Base-by-base conservation (phyloP, 2,329 filamentous ascomycete genomes). In the Aspergillus hortae region DNA sequence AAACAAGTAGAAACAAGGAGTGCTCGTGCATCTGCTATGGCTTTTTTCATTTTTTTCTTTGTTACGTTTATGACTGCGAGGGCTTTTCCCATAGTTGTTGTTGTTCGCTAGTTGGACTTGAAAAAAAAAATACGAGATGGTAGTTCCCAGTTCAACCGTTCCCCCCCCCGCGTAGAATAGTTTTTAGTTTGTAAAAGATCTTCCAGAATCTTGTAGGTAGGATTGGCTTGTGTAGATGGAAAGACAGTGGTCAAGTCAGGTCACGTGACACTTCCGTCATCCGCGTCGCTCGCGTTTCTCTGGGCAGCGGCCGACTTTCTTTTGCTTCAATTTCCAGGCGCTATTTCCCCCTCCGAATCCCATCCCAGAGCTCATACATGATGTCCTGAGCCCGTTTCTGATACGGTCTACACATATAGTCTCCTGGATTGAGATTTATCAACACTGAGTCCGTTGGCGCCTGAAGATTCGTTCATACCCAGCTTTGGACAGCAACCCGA, bases 1-100 rank as follows among this genome's bases (percentile, higher is more conserved):
- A 61, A 48, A 57, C 54, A 42, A 65, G 63, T 67, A 67, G 64
- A 67, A 60, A 60, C 61, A 54, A 56, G 61, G 58, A 57, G 54
- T 59, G 56, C 54, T 57, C 52, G 57, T 55, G 61, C 61, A 64
- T 64, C 56, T 61, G 59, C 56, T 59, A 59, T 61, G 60, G 56
- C 62, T 62, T 60, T 60, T 58, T 61, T 60, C 53, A 56, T 48
- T 60, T 64, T 58, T 61, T 60, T 53, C 56, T 48, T 60, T 64
- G 58, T 63, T 62, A 63, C 55, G 61, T 63, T 62, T 56, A 63
- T 56, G 63, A 66, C 60, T 61, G 56, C 56, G 61, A 61, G 55
- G 51, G 42, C 53, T 62, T 23, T 23, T 67, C 60, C 59, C 47
- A 60, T 61, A 58, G 45, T 63, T 33, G 38, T 56, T 61, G 46